Evolutionary conservation across 352 stramenopile genomes (phyloP), one percentile per base, ranked within the genome.

Genomic region (Poterioochromonas sp.): DNA sequence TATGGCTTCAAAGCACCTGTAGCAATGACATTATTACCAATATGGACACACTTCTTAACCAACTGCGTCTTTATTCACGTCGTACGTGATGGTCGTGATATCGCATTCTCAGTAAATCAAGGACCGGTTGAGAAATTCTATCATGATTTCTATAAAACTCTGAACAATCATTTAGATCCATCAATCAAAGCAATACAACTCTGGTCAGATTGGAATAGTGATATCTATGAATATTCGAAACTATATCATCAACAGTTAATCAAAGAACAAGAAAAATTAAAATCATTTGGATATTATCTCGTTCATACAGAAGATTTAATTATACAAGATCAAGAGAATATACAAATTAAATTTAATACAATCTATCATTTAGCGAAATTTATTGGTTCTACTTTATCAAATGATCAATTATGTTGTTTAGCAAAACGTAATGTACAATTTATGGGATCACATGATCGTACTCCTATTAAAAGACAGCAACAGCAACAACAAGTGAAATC

Each of bases 1-100:
- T 90, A 84, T 81, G 86, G 82, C 3, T 85, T 89, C 80, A 90
- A 90, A 69, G 86, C 86, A 65, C 86, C 86, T 26, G 81, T 88
- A 1, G 81, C 82, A 22, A 89, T 90, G 86, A 63, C 88, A 0
- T 65, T 88, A n/a, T 44, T 88, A n/a, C 86, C 85, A 20, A 73
- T 87, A 15, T 84, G 86, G 0, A 79, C 47, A 54, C 65, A 71
- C 35, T 54, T 76, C 32, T 80, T 65, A 64, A 51, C 69, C 20
- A 54, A 47, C 0, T 79, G 84, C 22, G 83, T 85, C 47, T 87
- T 88, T 65, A 43, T 90, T 26, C 86, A 90, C 80, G 83, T 89
- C 18, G 68, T 90, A 22, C 77, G 86, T 34, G 86, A 88, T 81
- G 84, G 84, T 51, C 76, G 84, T 2, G 84, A 88, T 76, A 80